Evolutionary conservation across 345 rosid genomes (phyloP), one percentile per base, ranked within the genome.

Genomic region (Crucihimalaya himalaica): DNA sequence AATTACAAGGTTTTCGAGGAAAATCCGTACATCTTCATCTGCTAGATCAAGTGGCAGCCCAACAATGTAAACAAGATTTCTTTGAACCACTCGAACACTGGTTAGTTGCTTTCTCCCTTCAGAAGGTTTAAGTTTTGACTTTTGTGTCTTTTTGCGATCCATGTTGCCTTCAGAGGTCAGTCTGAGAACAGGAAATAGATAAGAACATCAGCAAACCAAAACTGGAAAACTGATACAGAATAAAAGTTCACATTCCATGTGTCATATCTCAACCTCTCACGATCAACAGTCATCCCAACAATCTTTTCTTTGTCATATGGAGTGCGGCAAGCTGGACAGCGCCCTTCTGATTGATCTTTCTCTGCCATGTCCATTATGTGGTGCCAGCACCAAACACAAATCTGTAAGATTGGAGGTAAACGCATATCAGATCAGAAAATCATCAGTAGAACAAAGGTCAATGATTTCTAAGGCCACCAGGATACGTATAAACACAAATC

Each of bases 311-410:
- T 93, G 86, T 93, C 98, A 81, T 93, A 93, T 19, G 94, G 83
- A 27, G 76, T 27, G 50, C 96, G 97, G 52, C 98, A 93, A 46
- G 98, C 98, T 5, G 98, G 98, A 81, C 98, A 93, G 28, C 90
- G 88, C 43, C 98, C 98, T 70, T 88, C 97, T 6, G 86, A 62
- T 2, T 83, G 87, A 82, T 88, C 92, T 85, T 91, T 93, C 83
- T 91, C 98, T 45, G 98, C 97, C 97, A 93, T 91, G 60, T 93
- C 92, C 91, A 88, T 86, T 27, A 93, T 81, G 55, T 91, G 97
- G 81, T 91, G 91, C 98, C 98, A 93, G 63, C 98, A 93, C 97
- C 98, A 93, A 60, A 93, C 94, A 81, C 98, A 93, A 59, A 93
- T 83, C 98, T 93, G 78, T 48, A 72, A 58, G 25, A 46, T 57